Evolutionary conservation across 805 yeast species (phyloP), one percentile per base, ranked within the genome.

Genomic region (Tetrapisispora nanseiensis): DNA sequence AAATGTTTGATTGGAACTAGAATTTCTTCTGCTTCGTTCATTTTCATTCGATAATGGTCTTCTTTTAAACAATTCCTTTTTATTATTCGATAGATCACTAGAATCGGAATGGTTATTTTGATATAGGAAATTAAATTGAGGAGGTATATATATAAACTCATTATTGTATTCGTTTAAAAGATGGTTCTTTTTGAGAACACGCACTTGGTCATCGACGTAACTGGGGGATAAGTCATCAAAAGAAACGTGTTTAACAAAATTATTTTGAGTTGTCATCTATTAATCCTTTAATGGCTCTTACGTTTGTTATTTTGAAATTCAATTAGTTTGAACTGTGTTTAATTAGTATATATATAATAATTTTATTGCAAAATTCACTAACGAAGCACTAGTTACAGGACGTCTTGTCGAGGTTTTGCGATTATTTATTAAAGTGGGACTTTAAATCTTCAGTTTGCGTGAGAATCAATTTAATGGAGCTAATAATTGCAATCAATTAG

Each of bases 191-290:
- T 53, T 56, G 21, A 51, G 29, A 8, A 44, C 36, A n/a, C 46
- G 47, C 4, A 51, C 53, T 44, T 59, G 59, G 28, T 56, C 62
- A 37, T 59, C 62, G 1, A 51, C 41, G 31, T 57, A 41, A 3
- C 55, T 40, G 9, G 65, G 64, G 12, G 62, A 46, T 8, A 61
- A 44, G 43, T 61, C 62, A 45, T 61, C 62, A 33, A 61, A 61
- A 13, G 64, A 59, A 6, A 61, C 60, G 38, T 56, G 61, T 13
- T 50, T 52, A 15, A 50, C 47, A 38, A 52, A 60, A 16, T 33
- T 37, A 7, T 21, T 12, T 12, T 7, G 5, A 4, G n/a, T 12
- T 12, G 20, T 13, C 42, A 39, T 39, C 15, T 35, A 35, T 6
- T 13, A 8, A 12, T 13, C 16, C n/a, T n/a, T n/a, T n/a, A n/a